Percentiles rank a stretch among this genome's conserved stretches.
phyloP scores from a whole-genome alignment of 345 rosid genomes.

The Raphanus sativus region DNA sequence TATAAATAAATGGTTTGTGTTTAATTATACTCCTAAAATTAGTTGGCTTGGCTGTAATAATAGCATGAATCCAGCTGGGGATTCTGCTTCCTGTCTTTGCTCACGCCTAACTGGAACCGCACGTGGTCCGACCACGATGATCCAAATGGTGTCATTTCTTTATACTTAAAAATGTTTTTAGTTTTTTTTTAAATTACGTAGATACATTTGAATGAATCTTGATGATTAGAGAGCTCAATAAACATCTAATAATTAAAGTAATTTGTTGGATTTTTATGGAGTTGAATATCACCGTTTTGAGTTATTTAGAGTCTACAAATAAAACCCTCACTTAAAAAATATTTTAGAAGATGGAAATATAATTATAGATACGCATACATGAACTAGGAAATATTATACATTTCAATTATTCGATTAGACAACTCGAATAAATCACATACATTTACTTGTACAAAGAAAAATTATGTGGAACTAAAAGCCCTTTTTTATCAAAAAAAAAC shows the following conservation, averaged over 20 bases:
- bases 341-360: not conserved
- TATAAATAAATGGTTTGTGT: not conserved
- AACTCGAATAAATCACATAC: not conserved
- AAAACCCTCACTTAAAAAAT: not conserved
- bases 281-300: not conserved
- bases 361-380: not conserved
- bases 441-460: not conserved
- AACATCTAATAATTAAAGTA: not conserved
- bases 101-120: slow-evolving; percentile 51
- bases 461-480: not conserved
- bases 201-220: not conserved
- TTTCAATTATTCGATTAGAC: not conserved
- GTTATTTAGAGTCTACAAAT: not conserved
- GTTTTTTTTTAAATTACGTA: not conserved
- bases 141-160: not conserved
- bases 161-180: not conserved
- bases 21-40: not conserved
- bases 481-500: not conserved
- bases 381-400: not conserved
- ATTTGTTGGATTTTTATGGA: not conserved
- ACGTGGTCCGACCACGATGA: slow-evolving; percentile 40
- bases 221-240: not conserved
- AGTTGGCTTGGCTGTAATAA: not conserved
- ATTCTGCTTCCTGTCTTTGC: slow-evolving; percentile 37
- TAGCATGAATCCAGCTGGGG: slow-evolving; percentile 20